Evolutionary conservation across 768 basidiomycete species (phyloP).

Genomic region (Leucosporidium yakuticum): DNA sequence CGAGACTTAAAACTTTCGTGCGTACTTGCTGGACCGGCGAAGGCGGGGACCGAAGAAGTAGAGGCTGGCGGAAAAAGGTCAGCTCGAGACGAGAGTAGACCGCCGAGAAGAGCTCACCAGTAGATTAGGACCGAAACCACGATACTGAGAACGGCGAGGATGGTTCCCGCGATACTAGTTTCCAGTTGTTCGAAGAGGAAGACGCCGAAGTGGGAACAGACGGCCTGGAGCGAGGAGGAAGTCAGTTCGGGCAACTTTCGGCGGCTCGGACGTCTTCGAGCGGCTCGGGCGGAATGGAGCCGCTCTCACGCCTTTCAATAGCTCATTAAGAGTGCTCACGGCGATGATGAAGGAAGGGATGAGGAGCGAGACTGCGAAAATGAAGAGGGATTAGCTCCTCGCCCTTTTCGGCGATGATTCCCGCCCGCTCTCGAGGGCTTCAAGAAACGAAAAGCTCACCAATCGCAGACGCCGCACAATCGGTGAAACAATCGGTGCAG

Average conservation of each 20-base stretch:
- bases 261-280: too few species aligned
- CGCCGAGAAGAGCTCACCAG: neutral
- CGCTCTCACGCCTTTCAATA: neutral
- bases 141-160: neutral
- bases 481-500: too few species aligned
- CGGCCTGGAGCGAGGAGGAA: neutral
- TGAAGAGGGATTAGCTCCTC: neutral
- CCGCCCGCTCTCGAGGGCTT: neutral
- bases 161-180: neutral
- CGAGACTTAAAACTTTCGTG: neutral
- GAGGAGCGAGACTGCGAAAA: neutral
- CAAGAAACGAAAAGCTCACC: neutral
- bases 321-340: neutral
- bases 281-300: too few species aligned
- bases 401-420: neutral
- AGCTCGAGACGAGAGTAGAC: neutral
- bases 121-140: neutral
- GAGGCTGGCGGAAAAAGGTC: neutral
- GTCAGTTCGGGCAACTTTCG: neutral
- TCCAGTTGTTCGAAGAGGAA: neutral
- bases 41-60: neutral
- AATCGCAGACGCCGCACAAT: too few species aligned
- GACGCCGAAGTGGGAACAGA: neutral
- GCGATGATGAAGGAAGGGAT: constrained; percentile 4
- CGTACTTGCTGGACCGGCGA: neutral